phyloP scores from a whole-genome alignment of 441 rosid genomes.

The Gossypium davidsonii region DNA sequence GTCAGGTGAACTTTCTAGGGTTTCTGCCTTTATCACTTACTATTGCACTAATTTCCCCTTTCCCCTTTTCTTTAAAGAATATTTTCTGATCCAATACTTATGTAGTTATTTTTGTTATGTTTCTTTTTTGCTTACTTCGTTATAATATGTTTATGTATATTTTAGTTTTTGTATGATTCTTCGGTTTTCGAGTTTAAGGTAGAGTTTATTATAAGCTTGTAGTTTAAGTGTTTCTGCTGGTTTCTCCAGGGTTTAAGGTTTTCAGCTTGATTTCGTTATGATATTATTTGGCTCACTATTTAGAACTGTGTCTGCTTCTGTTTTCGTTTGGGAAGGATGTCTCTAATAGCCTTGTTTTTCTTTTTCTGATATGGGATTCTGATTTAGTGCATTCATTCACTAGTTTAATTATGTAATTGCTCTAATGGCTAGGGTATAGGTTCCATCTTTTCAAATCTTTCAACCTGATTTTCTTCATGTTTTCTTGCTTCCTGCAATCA shows the following conservation, averaged over 20 bases:
- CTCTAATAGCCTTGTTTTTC: not conserved
- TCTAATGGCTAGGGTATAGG: not conserved
- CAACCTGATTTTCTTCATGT: not conserved
- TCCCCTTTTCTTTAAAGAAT: too few species aligned
- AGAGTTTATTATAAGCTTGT: not conserved
- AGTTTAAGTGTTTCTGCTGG: slow-evolving; percentile 6
- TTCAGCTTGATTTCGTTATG: not conserved
- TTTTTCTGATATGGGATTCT: not conserved
- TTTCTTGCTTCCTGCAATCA: not conserved
- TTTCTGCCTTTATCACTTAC: not conserved
- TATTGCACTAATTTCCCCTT: not conserved
- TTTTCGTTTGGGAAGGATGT: not conserved
- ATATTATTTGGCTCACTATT: not conserved
- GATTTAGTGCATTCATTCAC: not conserved
- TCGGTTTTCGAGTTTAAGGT: not conserved
- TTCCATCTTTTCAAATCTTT: not conserved
- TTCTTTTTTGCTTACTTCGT: not conserved
- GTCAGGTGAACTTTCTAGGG: slow-evolving; percentile 26
- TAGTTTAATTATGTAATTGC: not conserved
- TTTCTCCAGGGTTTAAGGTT: slow-evolving; percentile 26
- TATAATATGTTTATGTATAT: not conserved
- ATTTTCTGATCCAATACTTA: not conserved
- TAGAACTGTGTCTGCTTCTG: not conserved
- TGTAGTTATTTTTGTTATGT: not conserved
- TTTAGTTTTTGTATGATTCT: not conserved